phyloP scores from a whole-genome alignment of 495 filamentous ascomycete genomes.

The Annulohypoxylon stygium region DNA sequence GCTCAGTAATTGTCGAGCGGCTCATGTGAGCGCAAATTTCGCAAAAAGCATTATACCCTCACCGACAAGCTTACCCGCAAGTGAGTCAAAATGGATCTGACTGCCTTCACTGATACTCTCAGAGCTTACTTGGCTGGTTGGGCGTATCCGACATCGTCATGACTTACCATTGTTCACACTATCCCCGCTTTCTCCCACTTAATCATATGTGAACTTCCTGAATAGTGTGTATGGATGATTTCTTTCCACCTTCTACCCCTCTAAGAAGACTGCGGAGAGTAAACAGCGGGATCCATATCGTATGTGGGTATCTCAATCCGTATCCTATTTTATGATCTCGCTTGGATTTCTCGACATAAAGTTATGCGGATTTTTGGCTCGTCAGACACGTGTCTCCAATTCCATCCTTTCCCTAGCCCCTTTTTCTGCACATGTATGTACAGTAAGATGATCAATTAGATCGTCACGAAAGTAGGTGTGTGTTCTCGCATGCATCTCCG shows the following conservation, averaged over 20 bases:
- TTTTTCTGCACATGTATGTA: slow-evolving; percentile 21
- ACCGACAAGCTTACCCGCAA: slow-evolving; percentile 37
- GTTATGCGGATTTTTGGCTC: slow-evolving; percentile 7
- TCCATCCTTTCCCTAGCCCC: neutral
- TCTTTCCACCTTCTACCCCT: neutral
- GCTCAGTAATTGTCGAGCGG: slow-evolving; percentile 2
- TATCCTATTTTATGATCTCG: neutral
- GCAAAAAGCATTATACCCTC: slow-evolving; percentile 10
- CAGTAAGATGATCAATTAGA: slow-evolving; percentile 26
- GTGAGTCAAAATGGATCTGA: slow-evolving; percentile 22
- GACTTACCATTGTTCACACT: neutral
- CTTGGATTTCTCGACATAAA: slow-evolving; percentile 6
- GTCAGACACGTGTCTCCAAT: slow-evolving; percentile 11
- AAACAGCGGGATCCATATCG: neutral
- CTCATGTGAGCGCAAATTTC: slow-evolving; percentile 11
- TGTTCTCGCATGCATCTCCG: slow-evolving; percentile 9
- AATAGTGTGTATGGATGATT: neutral
- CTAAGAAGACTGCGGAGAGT: neutral
- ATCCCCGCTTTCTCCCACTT: neutral
- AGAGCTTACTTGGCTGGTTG: neutral
- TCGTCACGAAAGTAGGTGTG: slow-evolving; percentile 7
- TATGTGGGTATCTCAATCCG: slow-evolving; percentile 10
- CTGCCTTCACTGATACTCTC: slow-evolving; percentile 11
- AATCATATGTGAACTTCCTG: neutral
- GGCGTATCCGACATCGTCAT: neutral